Conservation (phyloP, 768 basidiomycete genomes). For the Clavaria fumosa region DNA sequence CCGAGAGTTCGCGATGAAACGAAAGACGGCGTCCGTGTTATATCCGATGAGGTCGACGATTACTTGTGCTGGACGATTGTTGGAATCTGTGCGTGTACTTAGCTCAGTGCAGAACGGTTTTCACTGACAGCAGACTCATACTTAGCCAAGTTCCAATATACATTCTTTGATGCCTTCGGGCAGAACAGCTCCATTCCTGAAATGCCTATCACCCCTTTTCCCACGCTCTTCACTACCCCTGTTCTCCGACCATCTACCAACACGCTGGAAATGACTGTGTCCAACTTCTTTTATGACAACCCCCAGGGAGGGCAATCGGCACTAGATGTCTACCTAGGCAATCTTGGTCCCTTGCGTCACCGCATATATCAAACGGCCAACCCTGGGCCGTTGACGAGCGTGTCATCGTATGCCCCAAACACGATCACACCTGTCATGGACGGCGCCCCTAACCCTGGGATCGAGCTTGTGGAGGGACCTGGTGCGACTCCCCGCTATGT, state of each 20-base stretch:
- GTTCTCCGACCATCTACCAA: conserved; percentile 55
- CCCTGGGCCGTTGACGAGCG: conserved; percentile 49
- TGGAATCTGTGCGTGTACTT: conserved; percentile 61
- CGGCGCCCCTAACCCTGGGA: conserved; percentile 16
- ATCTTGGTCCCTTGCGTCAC: conserved; percentile 69
- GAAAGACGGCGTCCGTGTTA: conserved; percentile 57
- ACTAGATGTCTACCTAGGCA: conserved; percentile 80
- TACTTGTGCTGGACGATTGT: conserved; percentile 94
- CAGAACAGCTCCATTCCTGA: conserved; percentile 65
- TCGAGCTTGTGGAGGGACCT: conserved; percentile 9
- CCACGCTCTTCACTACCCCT: conserved; percentile 71
- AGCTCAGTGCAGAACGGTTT: conserved; percentile 5
- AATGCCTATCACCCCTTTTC: conserved; percentile 78
- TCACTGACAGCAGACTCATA: conserved; percentile 10
- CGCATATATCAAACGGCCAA: conserved; percentile 62
- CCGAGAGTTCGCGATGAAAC: conserved; percentile 73
- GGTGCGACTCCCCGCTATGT: conserved; percentile 34
- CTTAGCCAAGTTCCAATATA: conserved; percentile 84
- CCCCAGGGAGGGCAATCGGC: conserved; percentile 53
- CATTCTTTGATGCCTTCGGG: conserved; percentile 83
- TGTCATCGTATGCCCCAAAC: conserved; percentile 42
- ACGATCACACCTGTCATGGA: conserved; percentile 23
- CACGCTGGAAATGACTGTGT: conserved; percentile 69
- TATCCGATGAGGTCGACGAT: conserved; percentile 86
- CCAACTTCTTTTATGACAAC: conserved; percentile 77